Evolutionary conservation across 1,284 basidiomycete species (phyloP), one percentile per base, ranked within the genome.

Genomic region (Termitomyces sp.): DNA sequence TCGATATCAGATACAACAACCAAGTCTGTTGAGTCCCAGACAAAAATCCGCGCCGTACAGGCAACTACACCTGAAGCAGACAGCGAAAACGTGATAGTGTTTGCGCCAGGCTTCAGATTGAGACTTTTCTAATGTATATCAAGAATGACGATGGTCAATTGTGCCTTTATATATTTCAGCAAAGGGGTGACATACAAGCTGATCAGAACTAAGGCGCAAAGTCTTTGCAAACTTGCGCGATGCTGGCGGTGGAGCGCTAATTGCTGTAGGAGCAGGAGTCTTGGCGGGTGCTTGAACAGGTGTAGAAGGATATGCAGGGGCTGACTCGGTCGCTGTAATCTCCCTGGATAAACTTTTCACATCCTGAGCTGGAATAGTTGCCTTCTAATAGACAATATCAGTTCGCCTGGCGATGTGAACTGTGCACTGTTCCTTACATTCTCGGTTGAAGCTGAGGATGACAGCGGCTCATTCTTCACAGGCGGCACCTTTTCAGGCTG

Each of bases 1-100:
- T 99, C 97, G 59, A 99, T 99, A 68, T 99, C 97, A 34, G 95
- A 98, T 42, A 99, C 87, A 33, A 99, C 91, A 21, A 99, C 85
- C 26, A 83, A 82, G 68, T 98, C 93, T 8, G 84, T 87, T 28
- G 86, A 83, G 58, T 98, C 92, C 96, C 95, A 99, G 15, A 99
- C 77, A 64, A 99, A 99, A 62, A 99, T 92, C 3, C 94, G 82
- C 8, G 97, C 94, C 1, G 92, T 87, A 62, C 95, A 98, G 0
- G 89, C 90, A 1, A 92, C 86, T 2, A 82, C 81, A 5, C 93
- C 92, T 4, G 92, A 90, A 48, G 91, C 84, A n/a, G 93, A 94
- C 38, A 98, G 84, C 0, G 94, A 94, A 68, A 99, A 99, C 0
- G 95, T 95, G 59, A 99, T 89, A 8, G 85, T 83, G 68, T 99